These are phyloP conservation scores for Malus hybrid DNA, from an alignment of 331 rosid genomes.

Conservation along the genomic window DNA sequence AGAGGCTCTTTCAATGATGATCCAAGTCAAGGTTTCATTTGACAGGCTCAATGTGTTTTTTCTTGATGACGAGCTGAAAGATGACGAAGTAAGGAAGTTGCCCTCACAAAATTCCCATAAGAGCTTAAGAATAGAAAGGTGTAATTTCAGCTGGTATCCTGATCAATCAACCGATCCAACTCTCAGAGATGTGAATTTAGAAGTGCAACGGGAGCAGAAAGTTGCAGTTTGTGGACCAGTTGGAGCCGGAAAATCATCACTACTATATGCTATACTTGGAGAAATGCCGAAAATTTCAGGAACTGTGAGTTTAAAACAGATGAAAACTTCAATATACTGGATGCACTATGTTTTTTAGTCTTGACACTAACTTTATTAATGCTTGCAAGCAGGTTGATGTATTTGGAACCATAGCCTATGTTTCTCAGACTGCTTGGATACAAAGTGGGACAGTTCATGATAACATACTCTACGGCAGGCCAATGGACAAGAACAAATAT, in stretches of 20 bases:
- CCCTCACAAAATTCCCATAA: constrained; percentile 3
- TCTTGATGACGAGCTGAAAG: constrained; percentile 56
- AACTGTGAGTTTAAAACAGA: constrained; percentile 36
- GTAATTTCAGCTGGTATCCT: constrained; percentile 58
- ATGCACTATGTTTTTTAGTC: neutral
- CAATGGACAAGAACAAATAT: constrained; percentile 51
- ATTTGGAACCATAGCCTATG: constrained; percentile 63
- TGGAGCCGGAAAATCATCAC: constrained; percentile 82
- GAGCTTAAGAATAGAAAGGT: constrained; percentile 34
- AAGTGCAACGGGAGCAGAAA: constrained; percentile 43
- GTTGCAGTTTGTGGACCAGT: constrained; percentile 68
- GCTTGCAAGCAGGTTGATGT: constrained; percentile 44
- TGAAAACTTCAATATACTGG: neutral
- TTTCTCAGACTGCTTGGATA: constrained; percentile 79
- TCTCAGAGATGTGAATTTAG: constrained; percentile 37
- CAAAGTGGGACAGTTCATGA: constrained; percentile 78
- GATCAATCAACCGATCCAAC: constrained; percentile 32
- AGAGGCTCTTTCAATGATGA: constrained; percentile 57
- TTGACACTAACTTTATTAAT: neutral
- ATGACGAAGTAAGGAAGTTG: constrained; percentile 9
- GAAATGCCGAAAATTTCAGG: constrained; percentile 63
- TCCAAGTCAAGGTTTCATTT: constrained; percentile 64
- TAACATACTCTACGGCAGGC: constrained; percentile 63
- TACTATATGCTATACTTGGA: constrained; percentile 50
- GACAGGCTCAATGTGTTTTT: constrained; percentile 49